A percentile compares a stretch with the other conserved stretches of the same genome.
phyloP scores from a whole-genome alignment of 2,329 filamentous ascomycete species.

The Ambrosiella beaveri region DNA sequence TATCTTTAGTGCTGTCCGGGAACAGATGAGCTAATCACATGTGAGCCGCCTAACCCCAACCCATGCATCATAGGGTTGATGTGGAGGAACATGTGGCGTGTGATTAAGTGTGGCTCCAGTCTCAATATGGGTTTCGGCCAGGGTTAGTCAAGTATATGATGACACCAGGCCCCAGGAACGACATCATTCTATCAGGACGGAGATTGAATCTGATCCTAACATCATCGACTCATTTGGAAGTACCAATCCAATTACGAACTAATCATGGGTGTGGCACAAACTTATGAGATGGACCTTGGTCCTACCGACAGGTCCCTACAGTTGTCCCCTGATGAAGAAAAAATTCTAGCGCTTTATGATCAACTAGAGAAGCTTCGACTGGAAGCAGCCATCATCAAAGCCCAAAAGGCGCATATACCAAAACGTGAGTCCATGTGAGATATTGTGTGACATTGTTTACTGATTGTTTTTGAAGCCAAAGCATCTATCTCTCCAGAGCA shows the following conservation, averaged over 20 bases:
- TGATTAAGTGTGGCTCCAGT: background rate
- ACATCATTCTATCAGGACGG: no score
- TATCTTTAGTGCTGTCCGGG: background rate
- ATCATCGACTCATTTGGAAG: background rate
- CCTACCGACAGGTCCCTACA: slow-evolving; percentile 24
- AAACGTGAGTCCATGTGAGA: slow-evolving; percentile 5
- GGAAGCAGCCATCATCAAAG: slow-evolving; percentile 49
- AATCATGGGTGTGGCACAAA: background rate
- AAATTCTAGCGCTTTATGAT: slow-evolving; percentile 53
- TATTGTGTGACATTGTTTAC: background rate
- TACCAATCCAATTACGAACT: background rate
- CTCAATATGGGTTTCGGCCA: background rate
- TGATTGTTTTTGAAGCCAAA: background rate
- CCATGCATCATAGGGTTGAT: background rate
- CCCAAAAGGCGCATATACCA: slow-evolving; percentile 17
- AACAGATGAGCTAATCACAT: background rate
- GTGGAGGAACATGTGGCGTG: background rate
- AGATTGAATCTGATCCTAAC: background rate
- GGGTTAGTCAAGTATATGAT: no score
- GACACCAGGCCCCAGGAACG: no score
- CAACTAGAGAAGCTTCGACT: slow-evolving; percentile 53
- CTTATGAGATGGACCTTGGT: slow-evolving; percentile 7
- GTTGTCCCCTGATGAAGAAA: slow-evolving; percentile 49
- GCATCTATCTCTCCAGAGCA: slow-evolving; percentile 28
- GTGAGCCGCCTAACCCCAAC: background rate